Evolutionary conservation across 2,329 filamentous ascomycete species (phyloP).

Genomic region (Fusarium chlamydosporum): DNA sequence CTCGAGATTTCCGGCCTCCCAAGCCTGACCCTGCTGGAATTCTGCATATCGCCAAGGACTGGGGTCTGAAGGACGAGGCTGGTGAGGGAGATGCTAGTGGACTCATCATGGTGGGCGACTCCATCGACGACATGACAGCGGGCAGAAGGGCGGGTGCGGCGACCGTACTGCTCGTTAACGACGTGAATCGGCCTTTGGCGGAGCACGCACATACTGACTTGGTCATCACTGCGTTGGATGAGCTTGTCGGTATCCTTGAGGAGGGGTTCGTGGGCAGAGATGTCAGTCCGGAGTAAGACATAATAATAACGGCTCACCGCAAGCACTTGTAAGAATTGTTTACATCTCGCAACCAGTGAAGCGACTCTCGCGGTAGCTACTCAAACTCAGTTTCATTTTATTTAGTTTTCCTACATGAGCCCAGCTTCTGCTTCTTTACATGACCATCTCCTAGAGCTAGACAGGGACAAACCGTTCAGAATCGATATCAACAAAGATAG

Average conservation of each 20-base stretch:
- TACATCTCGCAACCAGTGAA: conserved; percentile 15
- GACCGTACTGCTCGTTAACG: conserved; percentile 89
- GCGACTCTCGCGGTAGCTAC: conserved; percentile 7
- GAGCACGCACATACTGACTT: conserved; percentile 83
- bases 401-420: conserved; percentile 46
- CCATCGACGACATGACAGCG: conserved; percentile 92
- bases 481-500: conserved; percentile 37
- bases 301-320: neutral
- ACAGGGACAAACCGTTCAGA: conserved; percentile 35
- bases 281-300: conserved; percentile 31
- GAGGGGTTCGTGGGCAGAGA: conserved; percentile 75
- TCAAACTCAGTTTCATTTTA: conserved; percentile 45
- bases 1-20: conserved; percentile 83
- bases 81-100: conserved; percentile 60
- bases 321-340: neutral
- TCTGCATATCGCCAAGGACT: conserved; percentile 83
- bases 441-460: conserved; percentile 41
- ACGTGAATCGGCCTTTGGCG: conserved; percentile 79
- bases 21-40: conserved; percentile 93
- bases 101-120: conserved; percentile 80
- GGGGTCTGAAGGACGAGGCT: conserved; percentile 69
- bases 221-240: conserved; percentile 78
- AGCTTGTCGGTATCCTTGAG: conserved; percentile 81
- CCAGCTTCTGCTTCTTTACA: conserved; percentile 36
- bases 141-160: conserved; percentile 86